A percentile compares a stretch with the other conserved stretches of the same genome.
These are phyloP conservation scores for Rhizophagus clarus DNA, from an alignment of 192 early-diverging fungal species.

Conservation along the genomic window DNA sequence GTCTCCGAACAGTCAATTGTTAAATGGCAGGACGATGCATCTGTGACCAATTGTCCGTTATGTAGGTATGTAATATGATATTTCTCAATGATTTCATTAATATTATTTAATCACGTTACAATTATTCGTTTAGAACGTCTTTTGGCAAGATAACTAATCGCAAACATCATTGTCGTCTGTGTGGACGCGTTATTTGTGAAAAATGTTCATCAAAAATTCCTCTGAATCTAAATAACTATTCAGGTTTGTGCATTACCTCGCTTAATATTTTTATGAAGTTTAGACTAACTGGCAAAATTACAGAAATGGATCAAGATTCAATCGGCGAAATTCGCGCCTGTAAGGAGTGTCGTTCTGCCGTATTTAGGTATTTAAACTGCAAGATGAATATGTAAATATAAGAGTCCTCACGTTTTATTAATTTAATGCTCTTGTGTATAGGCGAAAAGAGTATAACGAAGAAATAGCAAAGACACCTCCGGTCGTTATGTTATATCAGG, in stretches of 20 bases:
- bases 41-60: constrained; percentile 41
- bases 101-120: neutral
- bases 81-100: no score
- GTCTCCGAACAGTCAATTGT: constrained; percentile 46
- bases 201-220: constrained; percentile 57
- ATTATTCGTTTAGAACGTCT: constrained; percentile 31
- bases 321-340: constrained; percentile 61
- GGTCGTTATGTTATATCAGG: constrained; percentile 45
- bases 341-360: constrained; percentile 56
- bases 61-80: constrained; percentile 42
- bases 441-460: constrained; percentile 48
- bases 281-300: neutral
- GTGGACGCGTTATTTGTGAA: constrained; percentile 66
- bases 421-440: constrained; percentile 6
- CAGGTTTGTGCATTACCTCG: constrained; percentile 35
- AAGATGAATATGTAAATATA: neutral
- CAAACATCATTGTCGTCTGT: constrained; percentile 74
- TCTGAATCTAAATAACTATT: constrained; percentile 44
- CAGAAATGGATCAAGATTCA: constrained; percentile 48
- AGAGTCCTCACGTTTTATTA: neutral
- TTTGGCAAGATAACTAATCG: constrained; percentile 62
- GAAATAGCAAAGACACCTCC: constrained; percentile 38
- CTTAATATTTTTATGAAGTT: neutral
- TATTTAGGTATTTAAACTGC: constrained; percentile 45
- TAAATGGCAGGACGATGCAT: constrained; percentile 54